Evolutionary conservation across 495 filamentous ascomycete genomes (phyloP).

Genomic region (Hyaloscypha finlandica): DNA sequence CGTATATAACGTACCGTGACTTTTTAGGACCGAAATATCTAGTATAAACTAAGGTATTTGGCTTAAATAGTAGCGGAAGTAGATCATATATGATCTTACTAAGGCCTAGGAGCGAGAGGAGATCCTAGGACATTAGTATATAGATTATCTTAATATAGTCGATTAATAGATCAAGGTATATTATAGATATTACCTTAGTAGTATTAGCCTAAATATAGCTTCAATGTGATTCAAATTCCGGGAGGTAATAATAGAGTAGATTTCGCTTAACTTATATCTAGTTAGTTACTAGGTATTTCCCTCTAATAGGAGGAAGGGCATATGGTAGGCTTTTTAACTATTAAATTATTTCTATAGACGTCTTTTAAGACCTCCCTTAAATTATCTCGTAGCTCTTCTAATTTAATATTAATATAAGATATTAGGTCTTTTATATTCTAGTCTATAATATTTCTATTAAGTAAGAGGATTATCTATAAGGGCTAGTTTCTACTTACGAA

Average conservation of each 20-base stretch:
- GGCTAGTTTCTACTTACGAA: neutral
- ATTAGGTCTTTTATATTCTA: neutral
- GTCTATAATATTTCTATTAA: neutral
- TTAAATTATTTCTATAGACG: neutral
- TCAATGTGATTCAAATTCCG: neutral
- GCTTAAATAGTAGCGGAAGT: neutral
- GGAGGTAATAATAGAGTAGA: neutral
- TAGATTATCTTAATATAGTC: neutral
- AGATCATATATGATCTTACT: neutral
- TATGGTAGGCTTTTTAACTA: neutral
- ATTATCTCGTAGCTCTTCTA: neutral
- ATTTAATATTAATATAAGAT: conserved; percentile 1
- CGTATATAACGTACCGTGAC: neutral
- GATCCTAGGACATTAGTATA: neutral
- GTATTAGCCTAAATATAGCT: neutral
- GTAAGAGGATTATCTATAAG: neutral
- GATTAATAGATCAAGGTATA: neutral
- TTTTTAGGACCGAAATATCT: neutral
- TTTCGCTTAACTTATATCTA: neutral
- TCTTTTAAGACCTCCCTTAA: neutral
- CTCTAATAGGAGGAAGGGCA: neutral
- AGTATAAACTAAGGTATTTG: neutral
- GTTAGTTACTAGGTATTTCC: neutral
- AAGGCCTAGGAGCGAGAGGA: neutral
- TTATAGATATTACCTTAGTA: neutral